phyloP scores from a whole-genome alignment of 208 protist genomes.

The Crithidia fasciculata region DNA sequence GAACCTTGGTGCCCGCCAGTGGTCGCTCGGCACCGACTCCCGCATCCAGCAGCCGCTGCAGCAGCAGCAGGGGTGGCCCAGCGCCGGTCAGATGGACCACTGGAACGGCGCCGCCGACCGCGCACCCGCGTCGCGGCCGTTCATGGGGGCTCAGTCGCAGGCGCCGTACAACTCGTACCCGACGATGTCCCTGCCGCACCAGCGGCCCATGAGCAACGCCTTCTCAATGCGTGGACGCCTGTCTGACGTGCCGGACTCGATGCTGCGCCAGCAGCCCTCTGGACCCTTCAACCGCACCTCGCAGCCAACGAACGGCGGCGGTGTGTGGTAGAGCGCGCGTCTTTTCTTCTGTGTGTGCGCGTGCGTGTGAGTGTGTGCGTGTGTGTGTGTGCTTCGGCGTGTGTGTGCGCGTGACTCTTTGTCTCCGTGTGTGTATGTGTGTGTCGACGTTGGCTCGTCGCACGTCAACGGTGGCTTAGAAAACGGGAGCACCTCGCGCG shows the following conservation, averaged over 20 bases:
- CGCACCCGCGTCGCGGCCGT: slow-evolving; percentile 27
- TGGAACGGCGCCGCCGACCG: slow-evolving; percentile 35
- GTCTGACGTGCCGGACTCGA: slow-evolving; percentile 26
- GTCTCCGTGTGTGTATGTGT: background rate
- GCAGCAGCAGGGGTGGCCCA: slow-evolving; percentile 31
- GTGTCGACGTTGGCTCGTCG: background rate
- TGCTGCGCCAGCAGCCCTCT: slow-evolving; percentile 26
- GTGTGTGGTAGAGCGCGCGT: slow-evolving; percentile 46
- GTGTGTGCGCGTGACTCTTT: slow-evolving; percentile 31
- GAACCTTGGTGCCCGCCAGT: slow-evolving; percentile 34
- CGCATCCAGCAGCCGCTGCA: slow-evolving; percentile 32
- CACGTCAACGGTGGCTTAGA: background rate
- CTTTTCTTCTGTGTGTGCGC: background rate
- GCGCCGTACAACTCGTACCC: slow-evolving; percentile 66
- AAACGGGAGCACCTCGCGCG: background rate
- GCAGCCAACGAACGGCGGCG: slow-evolving; percentile 38
- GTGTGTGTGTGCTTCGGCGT: slow-evolving; percentile 23
- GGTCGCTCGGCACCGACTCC: slow-evolving; percentile 31
- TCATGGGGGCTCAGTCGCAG: slow-evolving; percentile 37
- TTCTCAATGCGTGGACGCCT: slow-evolving; percentile 32
- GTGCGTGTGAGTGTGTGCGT: background rate
- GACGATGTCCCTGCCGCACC: slow-evolving; percentile 21
- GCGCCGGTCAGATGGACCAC: slow-evolving; percentile 38
- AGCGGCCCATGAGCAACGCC: slow-evolving; percentile 17
- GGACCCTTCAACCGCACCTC: slow-evolving; percentile 41